phyloP scores from a whole-genome alignment of 805 yeast species.

The Pichia paraexigua region DNA sequence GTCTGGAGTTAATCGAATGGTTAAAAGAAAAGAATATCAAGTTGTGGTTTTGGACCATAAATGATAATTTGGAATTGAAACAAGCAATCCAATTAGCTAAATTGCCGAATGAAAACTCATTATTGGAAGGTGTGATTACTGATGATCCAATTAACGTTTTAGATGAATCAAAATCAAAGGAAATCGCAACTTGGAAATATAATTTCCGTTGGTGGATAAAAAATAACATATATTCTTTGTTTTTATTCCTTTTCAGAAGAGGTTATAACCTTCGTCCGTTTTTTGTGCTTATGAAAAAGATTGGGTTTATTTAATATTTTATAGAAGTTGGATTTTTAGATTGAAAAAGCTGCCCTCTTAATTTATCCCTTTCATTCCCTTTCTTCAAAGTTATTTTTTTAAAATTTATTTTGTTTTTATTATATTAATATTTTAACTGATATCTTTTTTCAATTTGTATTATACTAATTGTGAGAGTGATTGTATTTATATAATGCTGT shows the following conservation, averaged over 20 bases:
- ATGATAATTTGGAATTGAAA: constrained; percentile 18
- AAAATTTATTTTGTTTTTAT: neutral
- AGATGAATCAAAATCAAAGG: neutral
- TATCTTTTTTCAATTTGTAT: neutral
- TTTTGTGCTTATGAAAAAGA: constrained; percentile 11
- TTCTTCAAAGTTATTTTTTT: neutral
- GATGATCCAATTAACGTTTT: constrained; percentile 15
- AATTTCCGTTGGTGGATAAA: constrained; percentile 12
- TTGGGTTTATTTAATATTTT: constrained; percentile 17
- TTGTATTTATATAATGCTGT: neutral
- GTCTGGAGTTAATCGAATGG: constrained; percentile 13
- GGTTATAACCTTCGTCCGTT: constrained; percentile 16
- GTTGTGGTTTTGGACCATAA: constrained; percentile 33
- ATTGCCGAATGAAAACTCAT: constrained; percentile 2
- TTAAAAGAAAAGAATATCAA: constrained; percentile 16
- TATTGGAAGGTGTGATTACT: constrained; percentile 17
- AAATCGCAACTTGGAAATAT: constrained; percentile 5
- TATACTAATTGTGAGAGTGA: neutral
- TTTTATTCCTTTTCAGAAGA: constrained; percentile 17
- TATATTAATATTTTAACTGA: neutral
- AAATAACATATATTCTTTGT: constrained; percentile 9
- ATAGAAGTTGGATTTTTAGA: too few species aligned
- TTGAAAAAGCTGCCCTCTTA: neutral
- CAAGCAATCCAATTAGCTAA: constrained; percentile 12
- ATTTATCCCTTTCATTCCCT: neutral